phyloP scores from a whole-genome alignment of 495 filamentous ascomycete species.

The Platismatia glauca region DNA sequence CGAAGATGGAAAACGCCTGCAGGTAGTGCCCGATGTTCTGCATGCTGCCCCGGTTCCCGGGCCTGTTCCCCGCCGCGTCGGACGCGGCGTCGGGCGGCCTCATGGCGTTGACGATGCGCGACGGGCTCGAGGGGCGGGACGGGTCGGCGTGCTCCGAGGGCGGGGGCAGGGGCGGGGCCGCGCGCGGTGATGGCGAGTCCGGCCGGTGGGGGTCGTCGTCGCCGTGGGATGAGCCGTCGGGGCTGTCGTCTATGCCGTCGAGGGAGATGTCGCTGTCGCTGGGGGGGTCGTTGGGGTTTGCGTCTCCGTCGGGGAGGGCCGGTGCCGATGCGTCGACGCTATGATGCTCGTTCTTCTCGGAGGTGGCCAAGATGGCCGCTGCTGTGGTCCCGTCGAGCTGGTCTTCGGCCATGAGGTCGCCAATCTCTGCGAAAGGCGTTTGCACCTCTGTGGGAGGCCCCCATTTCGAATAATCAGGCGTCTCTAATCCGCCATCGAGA shows the following conservation, averaged over 20 bases:
- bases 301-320: background rate
- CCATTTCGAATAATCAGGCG: conserved; percentile 3
- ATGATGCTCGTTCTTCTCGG: conserved; percentile 3
- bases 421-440: background rate
- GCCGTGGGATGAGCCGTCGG: background rate
- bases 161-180: background rate
- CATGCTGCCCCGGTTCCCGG: conserved; percentile 9
- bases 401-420: background rate
- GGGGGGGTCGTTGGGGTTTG: background rate
- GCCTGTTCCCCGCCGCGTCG: conserved; percentile 2
- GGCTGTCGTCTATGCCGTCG: conserved; percentile 4
- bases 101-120: background rate
- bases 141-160: background rate
- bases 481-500: background rate
- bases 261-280: background rate
- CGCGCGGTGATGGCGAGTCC: background rate
- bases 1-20: conserved; percentile 15
- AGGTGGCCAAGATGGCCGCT: background rate
- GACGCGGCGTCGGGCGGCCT: conserved; percentile 1
- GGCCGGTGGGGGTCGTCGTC: background rate
- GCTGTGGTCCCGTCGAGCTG: background rate
- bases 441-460: background rate
- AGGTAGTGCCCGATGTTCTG: conserved; percentile 15
- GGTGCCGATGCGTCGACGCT: background rate
- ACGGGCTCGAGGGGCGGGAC: background rate